Evolutionary conservation across 345 rosid species (phyloP), one percentile per base, ranked within the genome.

Genomic region (Turnera subulata): DNA sequence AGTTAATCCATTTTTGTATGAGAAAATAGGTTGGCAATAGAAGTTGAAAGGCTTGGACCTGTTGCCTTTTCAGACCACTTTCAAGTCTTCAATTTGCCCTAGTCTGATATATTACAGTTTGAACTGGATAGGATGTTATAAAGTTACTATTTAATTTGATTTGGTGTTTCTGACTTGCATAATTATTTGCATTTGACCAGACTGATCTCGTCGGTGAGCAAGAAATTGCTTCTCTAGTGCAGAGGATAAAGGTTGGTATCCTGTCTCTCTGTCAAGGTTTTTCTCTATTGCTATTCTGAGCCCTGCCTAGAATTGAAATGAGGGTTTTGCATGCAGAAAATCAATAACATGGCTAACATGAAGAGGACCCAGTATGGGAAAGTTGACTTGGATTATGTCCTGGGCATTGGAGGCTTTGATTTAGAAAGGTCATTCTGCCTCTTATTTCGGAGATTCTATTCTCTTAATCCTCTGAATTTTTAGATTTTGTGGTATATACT

Each of bases 401-500:
- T 92, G 77, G 95, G 98, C 47, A 84, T 92, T 75, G 93, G 98
- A 56, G 98, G 98, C 73, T 92, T 89, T 79, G 96, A 92, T 79
- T 72, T 92, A 63, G 98, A 86, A 74, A 84, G 98, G 96, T 92
- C 5, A 29, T 29, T 29, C 35, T 29, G 35, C 35, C 8, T 8
- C 8, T 29, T 29, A 4, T 29, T 29, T 29, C 35, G 5, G 8
- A 29, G 8, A 29, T 29, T 29, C 5, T 29, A 29, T 29, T 29
- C n/a, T n/a, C n/a, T n/a, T n/a, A n/a, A n/a, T n/a, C n/a, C n/a
- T n/a, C n/a, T n/a, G n/a, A n/a, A n/a, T n/a, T n/a, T n/a, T n/a
- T n/a, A n/a, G n/a, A n/a, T n/a, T n/a, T n/a, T n/a, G n/a, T n/a
- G n/a, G n/a, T n/a, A n/a, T n/a, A n/a, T n/a, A n/a, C n/a, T n/a